Evolutionary conservation across 306 rosid genomes (phyloP).

Genomic region (Calophaca sinica): DNA sequence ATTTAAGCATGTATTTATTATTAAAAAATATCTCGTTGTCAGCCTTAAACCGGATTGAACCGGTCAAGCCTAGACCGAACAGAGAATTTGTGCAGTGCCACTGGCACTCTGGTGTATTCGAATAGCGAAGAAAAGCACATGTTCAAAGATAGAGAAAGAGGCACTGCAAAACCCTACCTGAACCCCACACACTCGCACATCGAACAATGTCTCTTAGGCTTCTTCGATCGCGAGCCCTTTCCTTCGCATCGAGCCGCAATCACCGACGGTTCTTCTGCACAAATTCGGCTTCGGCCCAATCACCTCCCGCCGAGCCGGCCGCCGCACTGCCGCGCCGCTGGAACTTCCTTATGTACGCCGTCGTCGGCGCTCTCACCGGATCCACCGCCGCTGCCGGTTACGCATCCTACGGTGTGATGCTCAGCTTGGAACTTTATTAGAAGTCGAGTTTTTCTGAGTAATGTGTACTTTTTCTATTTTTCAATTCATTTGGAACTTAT

Average conservation of each 20-base stretch:
- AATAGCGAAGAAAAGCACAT: neutral
- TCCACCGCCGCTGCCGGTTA: conserved; percentile 41
- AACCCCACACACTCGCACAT: conserved; percentile 8
- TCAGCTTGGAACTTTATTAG: neutral
- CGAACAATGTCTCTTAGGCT: conserved; percentile 35
- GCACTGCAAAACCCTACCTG: conserved; percentile 41
- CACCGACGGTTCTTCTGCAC: conserved; percentile 24
- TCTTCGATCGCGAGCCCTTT: conserved; percentile 32
- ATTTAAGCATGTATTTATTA: no score
- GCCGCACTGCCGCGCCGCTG: neutral
- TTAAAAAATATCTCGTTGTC: no score
- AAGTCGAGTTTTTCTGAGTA: neutral
- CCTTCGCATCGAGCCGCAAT: neutral
- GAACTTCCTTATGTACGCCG: conserved; percentile 36
- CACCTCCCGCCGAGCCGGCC: conserved; percentile 13
- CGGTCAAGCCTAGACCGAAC: no score
- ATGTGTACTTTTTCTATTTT: neutral
- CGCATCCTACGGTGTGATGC: conserved; percentile 33
- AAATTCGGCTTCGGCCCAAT: conserved; percentile 24
- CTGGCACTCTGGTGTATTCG: no score
- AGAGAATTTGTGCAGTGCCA: no score
- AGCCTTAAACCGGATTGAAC: no score
- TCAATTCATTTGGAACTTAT: conserved; percentile 15
- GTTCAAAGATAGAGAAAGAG: neutral
- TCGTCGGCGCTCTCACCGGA: conserved; percentile 33